Percentiles rank a stretch among this genome's conserved stretches.
phyloP scores from a whole-genome alignment of 1,284 basidiomycete species.

The Fomitiporia mediterranea region DNA sequence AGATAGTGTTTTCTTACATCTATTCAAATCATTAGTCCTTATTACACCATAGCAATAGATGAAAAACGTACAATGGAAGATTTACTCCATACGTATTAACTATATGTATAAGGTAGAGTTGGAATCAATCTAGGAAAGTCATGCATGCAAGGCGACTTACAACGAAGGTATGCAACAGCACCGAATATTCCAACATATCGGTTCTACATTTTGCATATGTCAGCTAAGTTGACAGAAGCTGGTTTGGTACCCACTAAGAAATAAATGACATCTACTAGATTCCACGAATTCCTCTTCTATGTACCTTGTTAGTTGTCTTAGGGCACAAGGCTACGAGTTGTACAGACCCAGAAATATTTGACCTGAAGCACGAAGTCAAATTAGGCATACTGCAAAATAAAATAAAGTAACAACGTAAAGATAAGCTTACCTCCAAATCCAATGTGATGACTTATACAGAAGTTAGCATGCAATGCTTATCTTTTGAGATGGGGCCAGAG shows the following conservation, averaged over 20 bases:
- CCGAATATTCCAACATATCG: slow-evolving; percentile 5
- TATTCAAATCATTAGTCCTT: not conserved
- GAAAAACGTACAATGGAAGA: not conserved
- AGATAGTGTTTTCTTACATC: not conserved
- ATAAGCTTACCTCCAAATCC: not conserved
- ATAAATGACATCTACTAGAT: not conserved
- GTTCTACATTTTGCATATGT: not conserved
- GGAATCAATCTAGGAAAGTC: not conserved
- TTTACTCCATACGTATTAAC: not conserved
- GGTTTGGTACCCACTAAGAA: not conserved
- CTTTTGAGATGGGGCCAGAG: not conserved
- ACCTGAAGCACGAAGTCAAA: not conserved
- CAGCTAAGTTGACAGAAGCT: not conserved
- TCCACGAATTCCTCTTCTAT: not conserved
- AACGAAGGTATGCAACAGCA: not conserved
- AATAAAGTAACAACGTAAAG: not conserved
- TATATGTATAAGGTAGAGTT: not conserved
- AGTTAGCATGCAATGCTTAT: not conserved
- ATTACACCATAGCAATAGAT: not conserved
- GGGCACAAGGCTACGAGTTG: too few relatives aligned
- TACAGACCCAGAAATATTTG: slow-evolving; percentile 9
- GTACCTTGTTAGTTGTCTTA: not conserved
- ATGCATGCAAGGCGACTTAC: not conserved
- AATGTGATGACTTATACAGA: not conserved
- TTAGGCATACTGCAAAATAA: not conserved